These are phyloP conservation scores for Nakazawaea molendinolei DNA, from an alignment of 805 yeast genomes.

Conservation along the genomic window DNA sequence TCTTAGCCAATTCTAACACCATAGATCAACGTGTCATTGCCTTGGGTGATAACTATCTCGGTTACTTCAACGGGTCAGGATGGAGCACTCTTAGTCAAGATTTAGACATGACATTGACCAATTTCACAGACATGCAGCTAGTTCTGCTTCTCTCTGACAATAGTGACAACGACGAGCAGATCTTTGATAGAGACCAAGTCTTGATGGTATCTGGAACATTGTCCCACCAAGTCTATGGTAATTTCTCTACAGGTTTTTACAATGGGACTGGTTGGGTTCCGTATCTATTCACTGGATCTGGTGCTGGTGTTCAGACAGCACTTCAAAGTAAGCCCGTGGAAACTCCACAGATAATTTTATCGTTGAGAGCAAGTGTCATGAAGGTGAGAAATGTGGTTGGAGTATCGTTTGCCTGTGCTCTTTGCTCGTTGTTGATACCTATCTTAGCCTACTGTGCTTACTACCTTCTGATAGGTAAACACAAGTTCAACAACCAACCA, in stretches of 20 bases:
- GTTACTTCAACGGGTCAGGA: slow-evolving; percentile 36
- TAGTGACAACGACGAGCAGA: slow-evolving; percentile 22
- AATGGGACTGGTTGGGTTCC: slow-evolving; percentile 70
- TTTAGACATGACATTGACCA: slow-evolving; percentile 22
- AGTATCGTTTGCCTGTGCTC: slow-evolving; percentile 59
- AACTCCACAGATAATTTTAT: slow-evolving; percentile 2
- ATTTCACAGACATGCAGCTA: slow-evolving; percentile 40
- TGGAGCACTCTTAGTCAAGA: slow-evolving; percentile 41
- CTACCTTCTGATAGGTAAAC: slow-evolving; percentile 28
- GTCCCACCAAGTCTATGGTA: slow-evolving; percentile 42
- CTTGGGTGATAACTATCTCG: slow-evolving; percentile 32
- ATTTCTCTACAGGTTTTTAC: slow-evolving; percentile 53
- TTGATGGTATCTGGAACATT: slow-evolving; percentile 56
- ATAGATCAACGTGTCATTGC: slow-evolving; percentile 35
- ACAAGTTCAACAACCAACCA: slow-evolving; percentile 34
- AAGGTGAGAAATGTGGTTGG: slow-evolving; percentile 61
- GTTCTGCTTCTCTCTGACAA: slow-evolving; percentile 22
- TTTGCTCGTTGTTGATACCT: slow-evolving; percentile 40
- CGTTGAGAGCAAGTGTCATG: slow-evolving; percentile 20
- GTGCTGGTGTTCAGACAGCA: slow-evolving; percentile 20
- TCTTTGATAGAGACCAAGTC: slow-evolving; percentile 36
- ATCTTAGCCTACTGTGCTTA: slow-evolving; percentile 31
- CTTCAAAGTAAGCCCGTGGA: slow-evolving; percentile 25
- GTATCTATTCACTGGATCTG: slow-evolving; percentile 37
- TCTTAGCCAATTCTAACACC: slow-evolving; percentile 37